Conservation (phyloP, 2,329 filamentous ascomycete genomes). For the Penicillium sp. region DNA sequence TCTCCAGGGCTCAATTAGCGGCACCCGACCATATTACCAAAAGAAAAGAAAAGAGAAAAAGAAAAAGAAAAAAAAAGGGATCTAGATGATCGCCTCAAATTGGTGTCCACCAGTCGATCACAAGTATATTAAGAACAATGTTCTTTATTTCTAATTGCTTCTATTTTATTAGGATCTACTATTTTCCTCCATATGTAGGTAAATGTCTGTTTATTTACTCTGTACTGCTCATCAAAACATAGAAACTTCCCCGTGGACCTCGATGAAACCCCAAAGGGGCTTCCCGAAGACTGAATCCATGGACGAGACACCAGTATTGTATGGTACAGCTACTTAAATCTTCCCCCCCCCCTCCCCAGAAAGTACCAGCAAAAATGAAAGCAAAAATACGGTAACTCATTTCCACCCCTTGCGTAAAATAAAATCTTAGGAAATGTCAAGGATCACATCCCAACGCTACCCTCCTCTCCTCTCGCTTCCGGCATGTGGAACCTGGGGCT, state of each 20-base stretch:
- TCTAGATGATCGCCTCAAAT: slow-evolving; percentile 23
- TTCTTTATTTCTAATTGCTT: neutral
- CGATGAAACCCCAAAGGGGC: neutral
- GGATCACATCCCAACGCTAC: neutral
- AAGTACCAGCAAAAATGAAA: too few species aligned
- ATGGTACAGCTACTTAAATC: neutral
- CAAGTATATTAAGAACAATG: neutral
- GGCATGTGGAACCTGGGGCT: slow-evolving; percentile 25
- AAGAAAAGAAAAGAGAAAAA: slow-evolving; percentile 9
- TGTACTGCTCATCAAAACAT: too few species aligned
- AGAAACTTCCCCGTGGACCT: too few species aligned
- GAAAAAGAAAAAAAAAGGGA: slow-evolving; percentile 14
- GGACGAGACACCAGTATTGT: neutral
- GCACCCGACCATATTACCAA: slow-evolving; percentile 7
- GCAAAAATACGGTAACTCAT: neutral
- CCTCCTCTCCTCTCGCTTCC: slow-evolving; percentile 10
- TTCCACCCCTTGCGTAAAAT: slow-evolving; percentile 4
- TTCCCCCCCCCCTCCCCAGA: too few species aligned
- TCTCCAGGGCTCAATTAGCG: slow-evolving; percentile 7
- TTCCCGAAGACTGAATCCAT: slow-evolving; percentile 5
- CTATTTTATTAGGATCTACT: neutral
- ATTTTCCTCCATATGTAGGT: neutral
- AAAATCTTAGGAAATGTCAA: neutral
- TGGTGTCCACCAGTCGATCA: slow-evolving; percentile 20
- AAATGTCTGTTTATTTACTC: too few species aligned